These are phyloP conservation scores for Cercophora sp. DNA, from an alignment of 495 filamentous ascomycete genomes.

Conservation along the genomic window DNA sequence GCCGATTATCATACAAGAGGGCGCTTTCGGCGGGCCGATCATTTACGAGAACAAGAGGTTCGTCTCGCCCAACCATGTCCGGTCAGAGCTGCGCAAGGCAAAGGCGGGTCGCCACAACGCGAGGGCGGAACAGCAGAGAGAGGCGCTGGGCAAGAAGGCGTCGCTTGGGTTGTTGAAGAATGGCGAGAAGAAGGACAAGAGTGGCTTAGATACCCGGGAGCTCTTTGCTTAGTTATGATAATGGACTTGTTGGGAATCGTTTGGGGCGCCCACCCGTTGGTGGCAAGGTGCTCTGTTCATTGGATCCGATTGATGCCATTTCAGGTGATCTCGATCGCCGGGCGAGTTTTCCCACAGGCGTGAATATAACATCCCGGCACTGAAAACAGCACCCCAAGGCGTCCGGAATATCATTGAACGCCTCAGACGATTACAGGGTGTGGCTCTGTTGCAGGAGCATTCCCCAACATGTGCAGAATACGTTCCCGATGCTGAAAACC, in stretches of 20 bases:
- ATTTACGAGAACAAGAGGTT: conserved; percentile 99
- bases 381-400: no score
- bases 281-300: no score
- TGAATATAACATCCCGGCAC: no score
- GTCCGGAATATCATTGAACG: no score
- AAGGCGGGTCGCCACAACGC: conserved; percentile 72
- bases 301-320: no score
- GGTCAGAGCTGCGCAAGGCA: conserved; percentile 67
- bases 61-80: conserved; percentile 90
- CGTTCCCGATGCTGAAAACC: no score
- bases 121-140: conserved; percentile 67
- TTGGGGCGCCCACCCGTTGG: no score
- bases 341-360: no score
- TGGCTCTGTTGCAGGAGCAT: no score
- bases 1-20: conserved; percentile 93
- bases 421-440: no score
- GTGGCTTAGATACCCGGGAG: conserved; percentile 73
- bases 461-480: no score
- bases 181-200: conserved; percentile 55
- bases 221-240: conserved; percentile 68
- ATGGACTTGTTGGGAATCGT: conserved; percentile 3
- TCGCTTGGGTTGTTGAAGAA: conserved; percentile 68
- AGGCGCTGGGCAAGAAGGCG: conserved; percentile 68
- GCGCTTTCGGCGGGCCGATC: conserved; percentile 90
- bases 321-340: no score